These are phyloP conservation scores for Leccinum subtestaceum DNA, from an alignment of 768 basidiomycete genomes.

Conservation along the genomic window DNA sequence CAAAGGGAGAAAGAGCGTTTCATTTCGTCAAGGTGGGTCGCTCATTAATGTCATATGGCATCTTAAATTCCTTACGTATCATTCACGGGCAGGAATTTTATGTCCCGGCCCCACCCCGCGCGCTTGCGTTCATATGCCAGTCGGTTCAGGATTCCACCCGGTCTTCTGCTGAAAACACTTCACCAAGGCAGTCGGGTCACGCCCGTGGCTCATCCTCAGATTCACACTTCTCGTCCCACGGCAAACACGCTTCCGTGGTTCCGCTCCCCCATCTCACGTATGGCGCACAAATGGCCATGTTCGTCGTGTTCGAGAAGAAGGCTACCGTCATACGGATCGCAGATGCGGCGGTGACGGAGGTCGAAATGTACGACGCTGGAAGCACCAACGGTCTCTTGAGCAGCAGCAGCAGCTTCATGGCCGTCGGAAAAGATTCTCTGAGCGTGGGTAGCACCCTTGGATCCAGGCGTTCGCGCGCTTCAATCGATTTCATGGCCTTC, in stretches of 20 bases:
- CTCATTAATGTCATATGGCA: background rate
- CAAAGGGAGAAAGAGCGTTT: slow-evolving; percentile 79
- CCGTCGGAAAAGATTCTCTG: slow-evolving; percentile 23
- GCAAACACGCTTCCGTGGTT: slow-evolving; percentile 25
- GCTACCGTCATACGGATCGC: slow-evolving; percentile 78
- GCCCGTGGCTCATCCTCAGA: slow-evolving; percentile 42
- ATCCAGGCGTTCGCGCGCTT: slow-evolving; percentile 39
- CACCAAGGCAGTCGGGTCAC: slow-evolving; percentile 33
- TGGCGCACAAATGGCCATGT: slow-evolving; percentile 73
- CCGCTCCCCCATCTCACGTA: slow-evolving; percentile 45
- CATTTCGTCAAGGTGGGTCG: slow-evolving; percentile 65
- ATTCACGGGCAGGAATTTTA: slow-evolving; percentile 69
- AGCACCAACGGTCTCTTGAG: slow-evolving; percentile 6
- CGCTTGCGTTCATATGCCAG: slow-evolving; percentile 69
- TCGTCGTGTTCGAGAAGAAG: slow-evolving; percentile 85
- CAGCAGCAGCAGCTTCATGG: slow-evolving; percentile 23
- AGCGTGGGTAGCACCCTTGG: slow-evolving; percentile 22
- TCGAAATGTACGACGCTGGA: slow-evolving; percentile 53
- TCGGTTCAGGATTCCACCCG: slow-evolving; percentile 51
- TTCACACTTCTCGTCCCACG: slow-evolving; percentile 32
- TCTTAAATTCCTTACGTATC: slow-evolving; percentile 1
- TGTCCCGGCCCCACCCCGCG: slow-evolving; percentile 66
- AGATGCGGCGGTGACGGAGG: slow-evolving; percentile 78
- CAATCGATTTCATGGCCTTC: slow-evolving; percentile 43
- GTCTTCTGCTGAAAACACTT: slow-evolving; percentile 40